Evolutionary conservation across 306 rosid genomes (phyloP).

Genomic region (Arachis hypogaea): DNA sequence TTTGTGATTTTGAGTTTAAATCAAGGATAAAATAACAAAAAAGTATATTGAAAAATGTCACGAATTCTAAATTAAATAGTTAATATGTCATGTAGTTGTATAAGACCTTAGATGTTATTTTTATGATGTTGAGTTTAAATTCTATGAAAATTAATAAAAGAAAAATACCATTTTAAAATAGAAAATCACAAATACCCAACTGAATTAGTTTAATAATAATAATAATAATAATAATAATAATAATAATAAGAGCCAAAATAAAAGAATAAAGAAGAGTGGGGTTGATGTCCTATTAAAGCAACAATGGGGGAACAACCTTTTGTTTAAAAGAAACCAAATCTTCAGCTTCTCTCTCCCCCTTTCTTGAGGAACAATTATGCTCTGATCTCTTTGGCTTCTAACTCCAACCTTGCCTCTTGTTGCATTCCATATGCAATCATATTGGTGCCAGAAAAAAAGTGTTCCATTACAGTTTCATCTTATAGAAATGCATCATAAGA

Average conservation of each 20-base stretch:
- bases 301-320: conserved; percentile 50
- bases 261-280: conserved; percentile 37
- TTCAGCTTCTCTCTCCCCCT: conserved; percentile 30
- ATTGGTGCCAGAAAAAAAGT: conserved; percentile 12
- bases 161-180: too few relatives aligned
- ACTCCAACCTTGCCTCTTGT: conserved; percentile 29
- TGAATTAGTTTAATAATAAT: not conserved
- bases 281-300: conserved; percentile 49
- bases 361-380: conserved; percentile 47
- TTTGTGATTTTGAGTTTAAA: too few relatives aligned
- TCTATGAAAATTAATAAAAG: too few relatives aligned
- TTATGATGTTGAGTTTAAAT: too few relatives aligned
- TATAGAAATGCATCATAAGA: conserved; percentile 20
- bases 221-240: not conserved
- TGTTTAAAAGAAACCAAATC: conserved; percentile 50
- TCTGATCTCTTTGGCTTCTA: conserved; percentile 38
- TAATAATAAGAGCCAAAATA: not conserved
- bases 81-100: too few relatives aligned
- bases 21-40: too few relatives aligned
- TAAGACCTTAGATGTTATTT: too few relatives aligned
- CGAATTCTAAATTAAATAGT: too few relatives aligned
- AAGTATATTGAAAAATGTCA: too few relatives aligned
- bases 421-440: conserved; percentile 42
- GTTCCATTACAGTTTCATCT: conserved; percentile 19
- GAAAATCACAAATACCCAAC: too few relatives aligned